Base-by-base conservation (phyloP, 2,329 filamentous ascomycete genomes). In the Cladosporium colombiae region DNA sequence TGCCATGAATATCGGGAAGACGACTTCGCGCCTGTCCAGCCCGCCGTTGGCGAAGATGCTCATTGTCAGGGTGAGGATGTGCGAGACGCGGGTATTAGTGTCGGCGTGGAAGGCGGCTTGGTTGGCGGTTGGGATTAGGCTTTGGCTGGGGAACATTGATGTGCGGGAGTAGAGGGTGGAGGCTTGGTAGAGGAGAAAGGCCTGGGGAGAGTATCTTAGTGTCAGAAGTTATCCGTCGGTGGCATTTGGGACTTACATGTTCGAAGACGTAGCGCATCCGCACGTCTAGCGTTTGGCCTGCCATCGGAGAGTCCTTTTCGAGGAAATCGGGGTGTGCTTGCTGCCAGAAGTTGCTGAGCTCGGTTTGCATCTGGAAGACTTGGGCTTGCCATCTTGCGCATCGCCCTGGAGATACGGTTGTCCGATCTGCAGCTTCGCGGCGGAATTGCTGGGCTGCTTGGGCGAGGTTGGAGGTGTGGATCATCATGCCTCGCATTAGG, bases 1-100 rank as follows among this genome's bases (percentile, higher is more conserved):
- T 0, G 84, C 82, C 66, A 87, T 79, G 70, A 87, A 86, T 0
- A 86, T 69, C 0, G 85, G 84, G 67, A 86, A 86, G 2, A 84
- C 77, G 5, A 83, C 71, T 65, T 82, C 82, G 25, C 81, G 78
- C 18, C 79, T 77, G 53, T 82, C 78, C 16, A 78, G 75, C 13
- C 78, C 77, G 35, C 50, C 25, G 2, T 74, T 73, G 21, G 76
- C 74, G 5, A 81, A 71, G 1, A 82, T 78, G 11, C 75, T 74
- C 33, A 78, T 75, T 6, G 80, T 79, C 16, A 83, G 75, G 11
- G 79, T 75, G 1, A 85, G 72, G 56, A 86, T 83, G 49, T 80
- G 76, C 13, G 74, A 70, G 21, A 78, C 78, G 37, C 82, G 82
- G 46, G 78, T 75, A 16, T 79, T 77, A 50, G 84, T 80, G 67